A percentile compares a stretch with the other conserved stretches of the same genome.
Evolutionary conservation across 2,329 filamentous ascomycete species (phyloP).

Genomic region (Leptographium lundbergii): DNA sequence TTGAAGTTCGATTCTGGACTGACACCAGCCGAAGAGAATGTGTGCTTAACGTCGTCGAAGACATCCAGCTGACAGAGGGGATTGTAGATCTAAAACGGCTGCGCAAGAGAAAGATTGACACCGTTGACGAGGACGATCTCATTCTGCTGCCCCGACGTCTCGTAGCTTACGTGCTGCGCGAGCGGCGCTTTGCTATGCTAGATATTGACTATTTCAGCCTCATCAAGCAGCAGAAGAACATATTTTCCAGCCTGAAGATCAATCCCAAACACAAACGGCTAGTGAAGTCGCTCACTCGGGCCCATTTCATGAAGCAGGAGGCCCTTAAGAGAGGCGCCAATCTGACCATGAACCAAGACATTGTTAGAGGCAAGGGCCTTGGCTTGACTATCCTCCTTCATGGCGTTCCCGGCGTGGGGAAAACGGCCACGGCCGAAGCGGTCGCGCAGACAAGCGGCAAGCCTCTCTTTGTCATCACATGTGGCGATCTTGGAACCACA

Average conservation of each 20-base stretch:
- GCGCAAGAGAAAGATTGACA: conserved; percentile 1
- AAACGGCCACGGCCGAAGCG: neutral
- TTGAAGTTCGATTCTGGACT: neutral
- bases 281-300: conserved; percentile 9
- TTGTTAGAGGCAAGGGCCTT: neutral
- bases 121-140: conserved; percentile 8
- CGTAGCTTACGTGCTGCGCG: conserved; percentile 14
- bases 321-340: neutral
- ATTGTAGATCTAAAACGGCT: neutral
- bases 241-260: conserved; percentile 15
- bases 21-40: conserved; percentile 2
- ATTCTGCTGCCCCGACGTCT: conserved; percentile 10
- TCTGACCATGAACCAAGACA: neutral
- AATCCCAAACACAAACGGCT: conserved; percentile 12
- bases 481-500: neutral
- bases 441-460: neutral
- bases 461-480: neutral
- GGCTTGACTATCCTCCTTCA: neutral
- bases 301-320: neutral
- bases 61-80: conserved; percentile 5
- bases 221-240: conserved; percentile 5
- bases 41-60: conserved; percentile 3
- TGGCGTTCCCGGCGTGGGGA: neutral
- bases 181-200: conserved; percentile 14
- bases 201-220: conserved; percentile 1